Base-by-base conservation (phyloP, 2,329 filamentous ascomycete genomes). In the Cercospora sp. region DNA sequence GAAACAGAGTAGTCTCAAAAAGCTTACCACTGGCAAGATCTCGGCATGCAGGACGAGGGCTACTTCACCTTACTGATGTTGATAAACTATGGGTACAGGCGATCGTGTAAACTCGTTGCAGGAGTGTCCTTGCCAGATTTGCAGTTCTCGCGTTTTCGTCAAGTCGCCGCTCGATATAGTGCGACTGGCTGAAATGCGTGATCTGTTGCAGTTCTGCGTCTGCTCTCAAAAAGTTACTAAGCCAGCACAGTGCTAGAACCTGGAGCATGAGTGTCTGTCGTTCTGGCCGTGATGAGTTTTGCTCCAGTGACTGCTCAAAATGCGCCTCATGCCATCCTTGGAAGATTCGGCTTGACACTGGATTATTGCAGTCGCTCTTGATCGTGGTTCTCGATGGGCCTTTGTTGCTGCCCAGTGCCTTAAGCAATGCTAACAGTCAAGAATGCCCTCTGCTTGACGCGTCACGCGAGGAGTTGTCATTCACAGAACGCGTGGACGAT, bases 1-100 rank as follows among this genome's bases (percentile, higher is more conserved):
- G 20, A 16, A 12, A 23, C 0, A 12, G 5, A 26, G 12, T 8
- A 1, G 23, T 16, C 10, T 31, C 26, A 10, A n/a, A 20, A 31
- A 58, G 53, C 53, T 58, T 58, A 20, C n/a, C 30, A 16, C 53
- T 31, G 53, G 28, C 53, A 58, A 58, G 53, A 58, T 58, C 16
- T 58, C 16, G 53, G 28, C 53, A 31, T 18, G 53, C 53, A 33
- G n/a, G n/a, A 18, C 13, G 53, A 20, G 5, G 28, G 12, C 2
- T 7, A 31, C 53, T 58, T 58, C 53, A 58, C 26, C 26, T 58
- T 7, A 26, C 26, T 58, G 7, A 18, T 26, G 16, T 2, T 26
- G 28, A n/a, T 5, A 6, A 3, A 5, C 28, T 18, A 20, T 31
- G 16, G 13, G 26, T 51, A 13, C 20, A 51, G 45, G 12, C 9